Conservation (phyloP, 176 grass and related monocot species). For the Avena sativa region DNA sequence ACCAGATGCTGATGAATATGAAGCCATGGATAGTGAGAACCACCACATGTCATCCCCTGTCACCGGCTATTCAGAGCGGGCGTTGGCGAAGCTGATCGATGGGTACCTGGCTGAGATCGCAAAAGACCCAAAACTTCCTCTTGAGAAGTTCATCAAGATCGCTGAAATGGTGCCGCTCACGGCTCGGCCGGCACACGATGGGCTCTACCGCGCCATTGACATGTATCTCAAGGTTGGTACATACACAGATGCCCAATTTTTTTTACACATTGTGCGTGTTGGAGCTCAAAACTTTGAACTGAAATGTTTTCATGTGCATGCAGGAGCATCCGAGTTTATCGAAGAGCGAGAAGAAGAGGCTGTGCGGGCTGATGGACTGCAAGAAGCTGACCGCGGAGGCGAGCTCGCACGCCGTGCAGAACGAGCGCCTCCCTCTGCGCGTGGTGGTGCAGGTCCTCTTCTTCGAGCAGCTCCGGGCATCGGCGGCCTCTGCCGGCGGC, state of each 20-base stretch:
- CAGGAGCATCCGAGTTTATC: constrained; percentile 74
- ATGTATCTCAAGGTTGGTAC: constrained; percentile 91
- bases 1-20: constrained; percentile 57
- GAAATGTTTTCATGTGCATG: not conserved
- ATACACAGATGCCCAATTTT: not conserved
- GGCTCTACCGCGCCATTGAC: constrained; percentile 85
- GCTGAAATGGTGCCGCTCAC: constrained; percentile 58
- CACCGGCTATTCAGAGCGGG: constrained; percentile 33
- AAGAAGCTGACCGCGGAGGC: constrained; percentile 78
- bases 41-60: constrained; percentile 6
- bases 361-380: constrained; percentile 93
- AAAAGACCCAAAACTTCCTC: constrained; percentile 68
- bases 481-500: constrained; percentile 7
- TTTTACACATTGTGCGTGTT: not conserved
- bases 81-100: constrained; percentile 69
- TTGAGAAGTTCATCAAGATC: constrained; percentile 63
- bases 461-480: constrained; percentile 76
- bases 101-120: constrained; percentile 76
- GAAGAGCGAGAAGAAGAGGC: constrained; percentile 87
- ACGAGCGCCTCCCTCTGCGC: constrained; percentile 88
- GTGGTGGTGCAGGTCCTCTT: constrained; percentile 96
- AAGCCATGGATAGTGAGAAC: constrained; percentile 49
- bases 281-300: not conserved
- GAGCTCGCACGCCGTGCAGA: constrained; percentile 90
- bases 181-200: constrained; percentile 68